phyloP scores from a whole-genome alignment of 225 moss, liverwort and hornwort genomes.

The Antitrichia curtipendula region DNA sequence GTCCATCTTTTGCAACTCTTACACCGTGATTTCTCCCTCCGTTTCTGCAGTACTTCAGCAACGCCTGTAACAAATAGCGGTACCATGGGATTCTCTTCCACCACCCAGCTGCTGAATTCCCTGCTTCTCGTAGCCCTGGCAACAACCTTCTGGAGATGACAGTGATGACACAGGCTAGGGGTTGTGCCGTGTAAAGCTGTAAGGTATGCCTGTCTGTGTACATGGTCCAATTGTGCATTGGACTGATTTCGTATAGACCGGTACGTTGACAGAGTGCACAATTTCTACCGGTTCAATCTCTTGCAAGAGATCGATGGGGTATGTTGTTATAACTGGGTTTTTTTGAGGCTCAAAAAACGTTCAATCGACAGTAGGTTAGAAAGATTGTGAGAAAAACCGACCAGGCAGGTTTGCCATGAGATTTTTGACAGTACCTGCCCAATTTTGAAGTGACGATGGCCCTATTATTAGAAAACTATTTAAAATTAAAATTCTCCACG shows the following conservation, averaged over 20 bases:
- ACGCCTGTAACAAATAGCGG: not conserved
- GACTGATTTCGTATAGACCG: not conserved
- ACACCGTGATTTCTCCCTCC: not conserved
- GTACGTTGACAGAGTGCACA: not conserved
- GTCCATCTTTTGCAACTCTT: too few relatives aligned
- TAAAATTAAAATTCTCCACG: not conserved
- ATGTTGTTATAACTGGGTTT: not conserved
- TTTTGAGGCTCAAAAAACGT: not conserved
- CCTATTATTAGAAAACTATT: not conserved
- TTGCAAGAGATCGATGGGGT: not conserved
- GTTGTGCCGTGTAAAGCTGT: not conserved
- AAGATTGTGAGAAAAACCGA: not conserved
- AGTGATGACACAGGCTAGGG: not conserved
- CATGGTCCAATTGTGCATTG: conserved; percentile 15
- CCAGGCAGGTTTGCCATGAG: not conserved
- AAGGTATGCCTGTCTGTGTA: not conserved
- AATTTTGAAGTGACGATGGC: not conserved
- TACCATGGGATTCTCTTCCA: not conserved
- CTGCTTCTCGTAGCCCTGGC: not conserved
- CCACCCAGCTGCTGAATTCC: not conserved
- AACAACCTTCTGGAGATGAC: conserved; percentile 16
- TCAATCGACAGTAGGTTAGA: not conserved
- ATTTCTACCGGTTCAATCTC: not conserved
- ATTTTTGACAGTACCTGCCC: not conserved
- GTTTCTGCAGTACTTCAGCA: not conserved